These are phyloP conservation scores for Sarcomyxa edulis DNA, from an alignment of 768 basidiomycete genomes.

Conservation along the genomic window DNA sequence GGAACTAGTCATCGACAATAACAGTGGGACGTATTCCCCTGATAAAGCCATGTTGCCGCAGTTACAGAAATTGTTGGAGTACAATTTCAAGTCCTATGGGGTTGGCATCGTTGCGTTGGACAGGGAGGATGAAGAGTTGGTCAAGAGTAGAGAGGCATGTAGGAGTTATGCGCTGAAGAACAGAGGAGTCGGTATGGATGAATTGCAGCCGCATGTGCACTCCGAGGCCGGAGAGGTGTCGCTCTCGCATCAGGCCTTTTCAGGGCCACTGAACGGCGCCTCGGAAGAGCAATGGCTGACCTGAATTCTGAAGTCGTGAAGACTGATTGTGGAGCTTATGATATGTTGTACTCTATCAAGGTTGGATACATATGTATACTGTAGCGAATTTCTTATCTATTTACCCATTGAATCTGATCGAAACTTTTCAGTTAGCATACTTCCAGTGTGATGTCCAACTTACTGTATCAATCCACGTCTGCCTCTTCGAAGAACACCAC, in stretches of 20 bases:
- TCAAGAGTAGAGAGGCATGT: constrained; percentile 60
- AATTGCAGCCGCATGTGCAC: constrained; percentile 67
- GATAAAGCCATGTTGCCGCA: constrained; percentile 55
- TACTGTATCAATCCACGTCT: too few relatives aligned
- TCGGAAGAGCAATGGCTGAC: too few relatives aligned
- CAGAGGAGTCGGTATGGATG: constrained; percentile 54
- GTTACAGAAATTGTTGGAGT: constrained; percentile 58
- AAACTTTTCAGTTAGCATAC: too few relatives aligned
- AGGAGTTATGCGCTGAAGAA: constrained; percentile 56
- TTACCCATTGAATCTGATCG: background rate
- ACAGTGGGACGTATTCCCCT: constrained; percentile 81
- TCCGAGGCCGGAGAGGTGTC: constrained; percentile 48
- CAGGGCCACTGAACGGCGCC: too few relatives aligned
- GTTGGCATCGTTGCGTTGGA: constrained; percentile 51
- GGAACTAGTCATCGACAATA: constrained; percentile 86
- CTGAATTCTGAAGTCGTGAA: too few relatives aligned
- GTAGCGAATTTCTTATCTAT: background rate
- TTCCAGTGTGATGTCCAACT: too few relatives aligned
- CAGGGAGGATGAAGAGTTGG: constrained; percentile 49
- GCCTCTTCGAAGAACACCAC: constrained; percentile 11
- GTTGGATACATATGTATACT: too few relatives aligned
- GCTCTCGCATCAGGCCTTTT: constrained; percentile 30
- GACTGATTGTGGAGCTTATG: too few relatives aligned
- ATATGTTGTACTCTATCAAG: too few relatives aligned
- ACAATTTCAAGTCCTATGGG: constrained; percentile 59